phyloP scores from a whole-genome alignment of 768 basidiomycete genomes.

The Rhodotorula toruloides region DNA sequence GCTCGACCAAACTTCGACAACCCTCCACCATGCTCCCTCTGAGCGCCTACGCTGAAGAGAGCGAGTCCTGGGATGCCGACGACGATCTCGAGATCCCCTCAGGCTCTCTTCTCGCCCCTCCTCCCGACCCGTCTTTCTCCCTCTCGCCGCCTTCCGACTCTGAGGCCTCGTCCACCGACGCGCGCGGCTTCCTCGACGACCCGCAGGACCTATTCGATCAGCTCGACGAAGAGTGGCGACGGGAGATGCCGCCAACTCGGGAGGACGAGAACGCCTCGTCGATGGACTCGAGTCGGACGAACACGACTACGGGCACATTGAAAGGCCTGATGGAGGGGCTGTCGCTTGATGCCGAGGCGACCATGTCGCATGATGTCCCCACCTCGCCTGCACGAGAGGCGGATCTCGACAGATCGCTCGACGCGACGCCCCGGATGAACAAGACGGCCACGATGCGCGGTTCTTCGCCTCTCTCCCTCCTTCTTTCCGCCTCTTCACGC shows the following conservation, averaged over 20 bases:
- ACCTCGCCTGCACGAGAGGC: not conserved
- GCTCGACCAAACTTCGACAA: not conserved
- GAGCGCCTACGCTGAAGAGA: no score
- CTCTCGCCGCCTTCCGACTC: conserved; percentile 3
- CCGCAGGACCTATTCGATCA: not conserved
- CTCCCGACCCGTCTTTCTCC: not conserved
- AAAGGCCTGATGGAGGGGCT: conserved; percentile 9
- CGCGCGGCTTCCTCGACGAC: conserved; percentile 3
- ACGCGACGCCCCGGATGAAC: not conserved
- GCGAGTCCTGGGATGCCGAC: conserved; percentile 34
- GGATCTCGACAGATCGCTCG: not conserved
- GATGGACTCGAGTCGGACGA: conserved; percentile 3
- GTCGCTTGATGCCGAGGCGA: conserved; percentile 6
- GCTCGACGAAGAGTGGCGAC: conserved; percentile 1
- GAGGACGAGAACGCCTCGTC: conserved; percentile 14
- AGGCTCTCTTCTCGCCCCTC: not conserved
- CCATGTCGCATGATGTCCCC: not conserved
- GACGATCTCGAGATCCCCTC: conserved; percentile 19
- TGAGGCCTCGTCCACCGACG: not conserved
- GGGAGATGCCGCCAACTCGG: not conserved
- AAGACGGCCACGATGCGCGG: conserved; percentile 24
- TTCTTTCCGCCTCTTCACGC: not conserved
- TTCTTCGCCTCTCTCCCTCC: conserved; percentile 20
- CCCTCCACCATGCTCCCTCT: not conserved
- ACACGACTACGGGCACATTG: conserved; percentile 15